Evolutionary conservation across 805 yeast genomes (phyloP).

Genomic region (Blastobotrys chiropterorum): DNA sequence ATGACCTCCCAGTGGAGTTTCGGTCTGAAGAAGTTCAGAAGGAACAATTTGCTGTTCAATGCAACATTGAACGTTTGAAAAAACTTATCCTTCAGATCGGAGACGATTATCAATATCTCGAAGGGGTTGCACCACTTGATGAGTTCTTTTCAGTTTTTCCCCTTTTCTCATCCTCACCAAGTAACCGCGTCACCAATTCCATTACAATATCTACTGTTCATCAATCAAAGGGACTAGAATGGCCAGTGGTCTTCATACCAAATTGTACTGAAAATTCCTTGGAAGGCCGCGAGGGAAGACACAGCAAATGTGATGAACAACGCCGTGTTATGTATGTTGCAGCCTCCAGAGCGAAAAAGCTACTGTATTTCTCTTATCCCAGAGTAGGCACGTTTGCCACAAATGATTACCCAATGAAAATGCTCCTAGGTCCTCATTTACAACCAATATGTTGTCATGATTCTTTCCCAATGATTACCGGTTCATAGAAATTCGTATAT

Average conservation of each 20-base stretch:
- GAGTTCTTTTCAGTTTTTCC: not conserved
- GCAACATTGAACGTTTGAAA: not conserved
- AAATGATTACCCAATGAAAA: not conserved
- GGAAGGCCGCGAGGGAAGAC: not conserved
- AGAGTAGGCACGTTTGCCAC: not conserved
- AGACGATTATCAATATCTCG: not conserved
- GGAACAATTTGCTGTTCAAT: not conserved
- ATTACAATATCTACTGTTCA: slow-evolving; percentile 74
- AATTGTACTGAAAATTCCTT: slow-evolving; percentile 12
- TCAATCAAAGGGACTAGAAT: slow-evolving; percentile 88
- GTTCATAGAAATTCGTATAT: too few species aligned
- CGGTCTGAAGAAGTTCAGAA: not conserved
- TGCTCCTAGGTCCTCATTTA: not conserved
- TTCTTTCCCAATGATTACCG: not conserved
- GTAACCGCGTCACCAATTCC: not conserved
- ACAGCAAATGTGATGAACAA: slow-evolving; percentile 16
- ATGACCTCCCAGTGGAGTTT: not conserved
- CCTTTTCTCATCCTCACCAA: not conserved
- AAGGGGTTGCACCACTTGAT: not conserved
- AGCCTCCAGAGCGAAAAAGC: slow-evolving; percentile 23
- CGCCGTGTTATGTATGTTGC: slow-evolving; percentile 25
- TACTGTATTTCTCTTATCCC: slow-evolving; percentile 3
- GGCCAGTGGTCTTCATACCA: slow-evolving; percentile 73
- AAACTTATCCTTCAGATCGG: not conserved
- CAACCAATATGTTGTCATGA: too few species aligned